A percentile compares a stretch with the other conserved stretches of the same genome.
These are phyloP conservation scores for Vaccinium darrowii DNA, from an alignment of 148 eudicot genomes.

Conservation along the genomic window DNA sequence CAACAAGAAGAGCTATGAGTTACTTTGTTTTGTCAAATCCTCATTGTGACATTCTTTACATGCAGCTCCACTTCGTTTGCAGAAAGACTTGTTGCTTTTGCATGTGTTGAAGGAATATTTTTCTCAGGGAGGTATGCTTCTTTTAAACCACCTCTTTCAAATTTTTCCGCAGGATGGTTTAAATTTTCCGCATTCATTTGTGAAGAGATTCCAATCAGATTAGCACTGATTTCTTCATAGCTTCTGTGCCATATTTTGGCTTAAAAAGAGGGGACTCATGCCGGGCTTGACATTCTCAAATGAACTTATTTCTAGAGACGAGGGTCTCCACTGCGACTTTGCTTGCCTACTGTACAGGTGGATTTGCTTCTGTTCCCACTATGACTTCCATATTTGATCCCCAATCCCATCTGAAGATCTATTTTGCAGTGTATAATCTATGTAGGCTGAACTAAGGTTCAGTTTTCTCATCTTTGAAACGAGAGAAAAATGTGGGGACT, in stretches of 20 bases:
- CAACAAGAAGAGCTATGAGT: not conserved
- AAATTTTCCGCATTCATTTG: not conserved
- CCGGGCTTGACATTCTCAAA: slow-evolving; percentile 88
- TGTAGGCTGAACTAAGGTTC: not conserved
- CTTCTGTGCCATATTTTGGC: slow-evolving; percentile 89
- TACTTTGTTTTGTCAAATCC: not conserved
- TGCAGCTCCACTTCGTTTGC: slow-evolving; percentile 73
- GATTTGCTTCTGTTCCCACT: not conserved
- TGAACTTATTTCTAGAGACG: slow-evolving; percentile 87
- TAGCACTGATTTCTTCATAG: slow-evolving; percentile 30
- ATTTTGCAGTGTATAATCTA: not conserved
- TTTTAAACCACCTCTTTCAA: not conserved
- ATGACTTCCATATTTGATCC: not conserved
- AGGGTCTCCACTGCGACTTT: slow-evolving; percentile 86
- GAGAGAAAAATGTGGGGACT: not conserved
- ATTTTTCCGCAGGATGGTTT: not conserved
- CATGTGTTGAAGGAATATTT: slow-evolving; percentile 85
- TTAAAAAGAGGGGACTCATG: slow-evolving; percentile 85
- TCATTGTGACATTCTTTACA: slow-evolving; percentile 14
- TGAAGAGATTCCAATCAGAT: not conserved
- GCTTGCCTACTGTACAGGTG: slow-evolving; percentile 80
- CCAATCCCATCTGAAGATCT: not conserved
- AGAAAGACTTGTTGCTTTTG: slow-evolving; percentile 82
- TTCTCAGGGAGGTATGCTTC: slow-evolving; percentile 72
- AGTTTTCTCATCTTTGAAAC: not conserved